Conservation (phyloP, 2,329 filamentous ascomycete genomes). For the Mariannaea elegans region DNA sequence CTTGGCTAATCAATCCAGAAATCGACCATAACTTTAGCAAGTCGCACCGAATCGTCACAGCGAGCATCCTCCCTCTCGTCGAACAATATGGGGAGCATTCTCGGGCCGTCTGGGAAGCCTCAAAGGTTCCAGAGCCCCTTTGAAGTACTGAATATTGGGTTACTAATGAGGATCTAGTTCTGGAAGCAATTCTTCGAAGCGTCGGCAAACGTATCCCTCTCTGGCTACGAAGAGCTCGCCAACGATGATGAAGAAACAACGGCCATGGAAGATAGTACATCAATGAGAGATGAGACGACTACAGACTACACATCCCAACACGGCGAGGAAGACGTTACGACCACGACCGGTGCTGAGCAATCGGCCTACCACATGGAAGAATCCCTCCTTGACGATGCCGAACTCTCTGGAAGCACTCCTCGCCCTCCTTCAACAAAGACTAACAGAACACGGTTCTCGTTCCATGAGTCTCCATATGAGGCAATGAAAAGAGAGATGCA, state of each 20-base stretch:
- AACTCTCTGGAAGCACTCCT: constrained; percentile 74
- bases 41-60: constrained; percentile 94
- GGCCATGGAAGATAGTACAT: constrained; percentile 60
- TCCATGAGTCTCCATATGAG: constrained; percentile 81
- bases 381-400: constrained; percentile 72
- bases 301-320: constrained; percentile 56
- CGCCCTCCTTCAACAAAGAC: constrained; percentile 63
- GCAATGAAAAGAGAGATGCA: constrained; percentile 73
- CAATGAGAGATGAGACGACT: constrained; percentile 65
- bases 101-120: constrained; percentile 93
- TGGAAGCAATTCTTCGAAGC: constrained; percentile 99
- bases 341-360: constrained; percentile 44
- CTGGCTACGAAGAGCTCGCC: constrained; percentile 87
- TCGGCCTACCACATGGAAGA: constrained; percentile 61
- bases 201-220: constrained; percentile 95
- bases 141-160: background rate
- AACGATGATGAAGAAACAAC: constrained; percentile 71
- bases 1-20: constrained; percentile 62
- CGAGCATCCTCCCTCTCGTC: constrained; percentile 89
- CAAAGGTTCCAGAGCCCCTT: constrained; percentile 68
- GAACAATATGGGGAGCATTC: constrained; percentile 97
- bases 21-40: constrained; percentile 99
- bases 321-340: constrained; percentile 50
- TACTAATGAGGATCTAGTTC: constrained; percentile 66
- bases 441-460: constrained; percentile 64